Percentiles rank a stretch among this genome's conserved stretches.
These are phyloP conservation scores for Fusarium sp. DNA, from an alignment of 2,329 filamentous ascomycete genomes.

Conservation along the genomic window DNA sequence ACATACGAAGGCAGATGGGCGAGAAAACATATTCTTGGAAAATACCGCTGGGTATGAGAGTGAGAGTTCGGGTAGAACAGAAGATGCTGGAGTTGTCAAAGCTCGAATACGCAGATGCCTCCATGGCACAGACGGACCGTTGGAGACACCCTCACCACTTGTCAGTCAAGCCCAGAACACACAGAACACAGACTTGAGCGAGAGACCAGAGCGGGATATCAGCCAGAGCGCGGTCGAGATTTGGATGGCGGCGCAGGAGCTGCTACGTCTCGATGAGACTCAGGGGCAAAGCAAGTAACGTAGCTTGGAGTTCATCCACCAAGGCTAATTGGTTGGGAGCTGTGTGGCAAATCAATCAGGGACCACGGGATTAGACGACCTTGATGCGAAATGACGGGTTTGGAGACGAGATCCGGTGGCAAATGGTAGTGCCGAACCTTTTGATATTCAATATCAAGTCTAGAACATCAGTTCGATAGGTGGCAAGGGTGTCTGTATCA, in stretches of 20 bases:
- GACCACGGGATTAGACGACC: background rate
- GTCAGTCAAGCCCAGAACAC: background rate
- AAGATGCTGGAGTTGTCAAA: constrained; percentile 43
- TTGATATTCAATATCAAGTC: constrained; percentile 13
- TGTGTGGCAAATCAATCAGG: constrained; percentile 5
- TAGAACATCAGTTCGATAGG: constrained; percentile 8
- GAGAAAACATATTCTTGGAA: constrained; percentile 1
- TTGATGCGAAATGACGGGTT: constrained; percentile 2
- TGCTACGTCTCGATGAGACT: constrained; percentile 44
- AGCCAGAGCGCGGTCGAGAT: constrained; percentile 43
- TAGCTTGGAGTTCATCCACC: background rate
- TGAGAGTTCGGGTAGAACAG: constrained; percentile 41
- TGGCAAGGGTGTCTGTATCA: constrained; percentile 28
- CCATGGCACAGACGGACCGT: constrained; percentile 33
- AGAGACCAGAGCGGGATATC: constrained; percentile 20
- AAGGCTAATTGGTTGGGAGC: background rate
- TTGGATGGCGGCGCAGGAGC: constrained; percentile 49
- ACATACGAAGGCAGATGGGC: background rate
- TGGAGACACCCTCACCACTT: constrained; percentile 4
- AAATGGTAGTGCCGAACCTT: background rate
- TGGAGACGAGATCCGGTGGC: constrained; percentile 15
- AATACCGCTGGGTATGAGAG: constrained; percentile 19
- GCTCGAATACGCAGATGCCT: constrained; percentile 46
- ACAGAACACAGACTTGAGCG: background rate
- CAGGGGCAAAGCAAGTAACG: constrained; percentile 7